Conservation (phyloP, 2,329 filamentous ascomycete genomes). For the Arthrobotrys sinensis region DNA sequence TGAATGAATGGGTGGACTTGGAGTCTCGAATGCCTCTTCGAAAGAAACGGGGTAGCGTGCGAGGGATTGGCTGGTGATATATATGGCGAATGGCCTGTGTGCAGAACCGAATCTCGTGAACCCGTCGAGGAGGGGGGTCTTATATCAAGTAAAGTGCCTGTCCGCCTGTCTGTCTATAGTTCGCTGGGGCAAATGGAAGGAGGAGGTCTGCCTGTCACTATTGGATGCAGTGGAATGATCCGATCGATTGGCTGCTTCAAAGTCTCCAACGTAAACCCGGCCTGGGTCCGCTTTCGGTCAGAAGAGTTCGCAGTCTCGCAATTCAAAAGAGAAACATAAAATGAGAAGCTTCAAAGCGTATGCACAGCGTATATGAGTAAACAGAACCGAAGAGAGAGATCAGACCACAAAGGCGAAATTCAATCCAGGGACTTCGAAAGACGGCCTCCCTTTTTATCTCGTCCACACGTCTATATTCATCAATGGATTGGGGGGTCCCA, state of each 20-base stretch:
- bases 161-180: background rate
- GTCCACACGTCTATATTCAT: slow-evolving; percentile 19
- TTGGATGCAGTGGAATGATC: slow-evolving; percentile 17
- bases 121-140: background rate
- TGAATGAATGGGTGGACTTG: slow-evolving; percentile 4
- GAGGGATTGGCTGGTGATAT: background rate
- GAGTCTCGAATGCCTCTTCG: background rate
- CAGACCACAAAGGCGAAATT: slow-evolving; percentile 36
- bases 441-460: slow-evolving; percentile 49
- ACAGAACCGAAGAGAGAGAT: slow-evolving; percentile 23
- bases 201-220: slow-evolving; percentile 19
- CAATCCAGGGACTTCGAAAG: slow-evolving; percentile 12
- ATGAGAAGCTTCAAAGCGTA: slow-evolving; percentile 19
- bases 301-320: slow-evolving; percentile 20
- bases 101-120: background rate
- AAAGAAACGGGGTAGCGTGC: background rate
- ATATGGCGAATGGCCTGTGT: slow-evolving; percentile 19
- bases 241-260: slow-evolving; percentile 28
- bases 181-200: slow-evolving; percentile 23
- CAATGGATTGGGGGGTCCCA: slow-evolving; percentile 37
- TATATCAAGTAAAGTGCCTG: background rate
- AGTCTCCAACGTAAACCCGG: slow-evolving; percentile 15
- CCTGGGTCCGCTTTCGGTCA: slow-evolving; percentile 40
- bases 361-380: slow-evolving; percentile 26
- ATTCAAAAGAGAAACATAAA: slow-evolving; percentile 5